Conservation (phyloP, 805 yeast genomes). For the Cephaloascus albidus region DNA sequence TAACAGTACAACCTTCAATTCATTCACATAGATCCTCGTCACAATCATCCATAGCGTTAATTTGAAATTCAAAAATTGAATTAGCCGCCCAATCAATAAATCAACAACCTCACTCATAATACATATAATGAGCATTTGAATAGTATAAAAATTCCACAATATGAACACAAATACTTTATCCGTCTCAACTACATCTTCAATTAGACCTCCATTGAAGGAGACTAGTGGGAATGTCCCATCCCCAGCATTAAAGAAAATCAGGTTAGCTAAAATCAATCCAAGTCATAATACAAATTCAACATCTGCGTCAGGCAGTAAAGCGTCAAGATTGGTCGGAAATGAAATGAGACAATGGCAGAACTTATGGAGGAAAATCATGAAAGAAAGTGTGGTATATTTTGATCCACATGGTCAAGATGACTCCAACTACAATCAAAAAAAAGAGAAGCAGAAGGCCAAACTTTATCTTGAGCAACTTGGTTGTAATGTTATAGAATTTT, state of each 20-base stretch:
- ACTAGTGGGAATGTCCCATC: slow-evolving; percentile 29
- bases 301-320: background rate
- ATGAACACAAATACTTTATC: background rate
- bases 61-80: too few species aligned
- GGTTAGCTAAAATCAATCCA: slow-evolving; percentile 4
- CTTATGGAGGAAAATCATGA: slow-evolving; percentile 52
- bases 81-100: too few species aligned
- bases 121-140: too few species aligned
- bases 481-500: slow-evolving; percentile 49
- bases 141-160: too few species aligned
- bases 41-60: too few species aligned
- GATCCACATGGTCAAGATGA: slow-evolving; percentile 28
- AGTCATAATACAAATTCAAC: too few species aligned
- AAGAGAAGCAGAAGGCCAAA: slow-evolving; percentile 22
- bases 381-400: slow-evolving; percentile 46
- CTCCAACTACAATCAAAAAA: slow-evolving; percentile 11
- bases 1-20: too few species aligned
- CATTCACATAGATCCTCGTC: too few species aligned
- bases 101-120: too few species aligned
- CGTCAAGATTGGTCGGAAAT: slow-evolving; percentile 17
- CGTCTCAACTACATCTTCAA: background rate
- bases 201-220: slow-evolving; percentile 27
- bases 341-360: slow-evolving; percentile 49
- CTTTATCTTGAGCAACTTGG: slow-evolving; percentile 33
- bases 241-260: slow-evolving; percentile 22